Conservation (phyloP, 768 basidiomycete genomes). For the Rhodotorula toruloides region DNA sequence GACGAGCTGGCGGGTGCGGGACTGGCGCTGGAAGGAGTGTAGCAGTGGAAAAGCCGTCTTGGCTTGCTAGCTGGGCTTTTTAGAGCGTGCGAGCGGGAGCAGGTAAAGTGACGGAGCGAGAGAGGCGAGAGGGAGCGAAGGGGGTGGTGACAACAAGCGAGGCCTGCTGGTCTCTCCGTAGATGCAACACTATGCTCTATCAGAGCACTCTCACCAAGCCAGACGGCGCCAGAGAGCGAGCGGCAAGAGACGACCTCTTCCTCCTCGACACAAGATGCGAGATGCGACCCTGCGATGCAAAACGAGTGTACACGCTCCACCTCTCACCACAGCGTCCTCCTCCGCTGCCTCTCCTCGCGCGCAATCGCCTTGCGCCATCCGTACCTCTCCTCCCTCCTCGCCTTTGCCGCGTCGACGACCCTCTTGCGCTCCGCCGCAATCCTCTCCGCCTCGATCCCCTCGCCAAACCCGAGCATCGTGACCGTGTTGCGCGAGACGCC, state of each 20-base stretch:
- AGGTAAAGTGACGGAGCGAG: too few relatives aligned
- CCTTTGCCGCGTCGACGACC: background rate
- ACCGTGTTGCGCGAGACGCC: constrained; percentile 31
- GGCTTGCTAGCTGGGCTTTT: too few relatives aligned
- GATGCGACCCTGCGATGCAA: background rate
- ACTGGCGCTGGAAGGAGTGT: too few relatives aligned
- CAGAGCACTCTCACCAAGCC: too few relatives aligned
- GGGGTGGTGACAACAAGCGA: background rate
- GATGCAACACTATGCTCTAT: too few relatives aligned
- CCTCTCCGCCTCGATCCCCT: constrained; percentile 12
- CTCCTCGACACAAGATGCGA: too few relatives aligned
- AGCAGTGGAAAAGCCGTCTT: too few relatives aligned
- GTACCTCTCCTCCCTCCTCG: constrained; percentile 8
- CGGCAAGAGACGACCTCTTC: constrained; percentile 5
- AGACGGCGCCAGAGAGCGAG: too few relatives aligned
- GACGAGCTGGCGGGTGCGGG: too few relatives aligned
- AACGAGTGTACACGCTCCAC: background rate
- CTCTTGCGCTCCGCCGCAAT: constrained; percentile 15
- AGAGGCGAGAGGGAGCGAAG: background rate
- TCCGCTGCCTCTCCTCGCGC: constrained; percentile 30
- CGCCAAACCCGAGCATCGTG: constrained; percentile 30
- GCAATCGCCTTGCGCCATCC: constrained; percentile 34
- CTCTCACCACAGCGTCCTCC: constrained; percentile 24
- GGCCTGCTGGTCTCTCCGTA: too few relatives aligned
- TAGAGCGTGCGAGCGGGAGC: too few relatives aligned